Conservation (phyloP, 2,329 filamentous ascomycete genomes). For the Onygenales sp. region DNA sequence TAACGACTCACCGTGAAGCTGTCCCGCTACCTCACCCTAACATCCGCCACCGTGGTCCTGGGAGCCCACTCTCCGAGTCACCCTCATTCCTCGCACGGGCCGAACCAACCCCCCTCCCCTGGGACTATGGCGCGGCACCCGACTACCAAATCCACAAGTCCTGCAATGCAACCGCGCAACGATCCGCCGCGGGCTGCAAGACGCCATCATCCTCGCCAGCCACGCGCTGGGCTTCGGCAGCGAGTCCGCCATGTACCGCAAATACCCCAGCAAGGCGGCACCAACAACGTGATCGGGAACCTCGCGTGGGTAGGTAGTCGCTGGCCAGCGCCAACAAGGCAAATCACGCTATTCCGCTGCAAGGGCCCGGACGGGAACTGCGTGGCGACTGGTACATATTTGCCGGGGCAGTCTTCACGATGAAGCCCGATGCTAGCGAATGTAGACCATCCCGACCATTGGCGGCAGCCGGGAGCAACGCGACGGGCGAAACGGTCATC, state of each 20-base stretch:
- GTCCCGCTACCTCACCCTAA: background rate
- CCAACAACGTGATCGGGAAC: constrained; percentile 52
- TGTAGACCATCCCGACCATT: constrained; percentile 57
- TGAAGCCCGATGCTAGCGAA: background rate
- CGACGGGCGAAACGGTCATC: constrained; percentile 59
- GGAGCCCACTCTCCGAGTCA: constrained; percentile 1
- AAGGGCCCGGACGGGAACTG: constrained; percentile 62
- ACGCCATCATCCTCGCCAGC: constrained; percentile 47
- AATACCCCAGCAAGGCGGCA: constrained; percentile 58
- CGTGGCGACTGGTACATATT: constrained; percentile 33
- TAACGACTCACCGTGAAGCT: background rate
- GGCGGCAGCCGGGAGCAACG: constrained; percentile 50
- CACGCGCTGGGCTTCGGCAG: constrained; percentile 44
- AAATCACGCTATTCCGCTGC: constrained; percentile 53
- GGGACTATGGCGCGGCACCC: constrained; percentile 28
- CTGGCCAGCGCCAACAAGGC: constrained; percentile 48
- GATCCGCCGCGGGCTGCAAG: constrained; percentile 47
- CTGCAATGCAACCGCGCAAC: constrained; percentile 54
- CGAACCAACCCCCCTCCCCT: constrained; percentile 7
- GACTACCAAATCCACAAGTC: constrained; percentile 50
- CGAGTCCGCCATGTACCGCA: constrained; percentile 50
- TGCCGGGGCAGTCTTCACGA: background rate
- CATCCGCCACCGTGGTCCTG: background rate
- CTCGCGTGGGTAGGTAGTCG: constrained; percentile 39
- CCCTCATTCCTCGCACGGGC: background rate